Evolutionary conservation across 2,329 filamentous ascomycete species (phyloP).

Genomic region (Aspergillus pseudonomiae): DNA sequence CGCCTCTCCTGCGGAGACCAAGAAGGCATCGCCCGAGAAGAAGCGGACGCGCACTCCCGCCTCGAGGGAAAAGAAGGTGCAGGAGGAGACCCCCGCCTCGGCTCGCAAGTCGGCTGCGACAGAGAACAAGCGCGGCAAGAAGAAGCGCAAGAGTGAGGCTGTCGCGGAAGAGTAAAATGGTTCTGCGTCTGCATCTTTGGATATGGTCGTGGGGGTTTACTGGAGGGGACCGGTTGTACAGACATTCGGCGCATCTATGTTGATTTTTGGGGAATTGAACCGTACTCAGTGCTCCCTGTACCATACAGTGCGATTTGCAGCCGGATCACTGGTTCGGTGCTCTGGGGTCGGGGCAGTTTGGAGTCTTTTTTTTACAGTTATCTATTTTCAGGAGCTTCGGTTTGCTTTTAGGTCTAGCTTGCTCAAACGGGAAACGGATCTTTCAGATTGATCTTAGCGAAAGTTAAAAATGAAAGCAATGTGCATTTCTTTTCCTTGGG

Average conservation of each 20-base stretch:
- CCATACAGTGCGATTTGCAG: background rate
- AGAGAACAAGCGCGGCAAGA: slow-evolving; percentile 43
- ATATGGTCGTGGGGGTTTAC: background rate
- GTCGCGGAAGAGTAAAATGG: slow-evolving; percentile 25
- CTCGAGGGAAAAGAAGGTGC: slow-evolving; percentile 26
- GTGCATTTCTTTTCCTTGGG: too few species aligned
- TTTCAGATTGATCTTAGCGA: background rate
- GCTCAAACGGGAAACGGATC: background rate
- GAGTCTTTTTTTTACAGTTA: background rate
- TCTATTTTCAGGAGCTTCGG: background rate
- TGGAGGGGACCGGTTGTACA: background rate
- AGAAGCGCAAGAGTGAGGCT: slow-evolving; percentile 53
- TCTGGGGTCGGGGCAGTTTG: background rate
- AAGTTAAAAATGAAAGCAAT: background rate
- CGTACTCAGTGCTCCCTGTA: background rate
- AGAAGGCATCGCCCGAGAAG: slow-evolving; percentile 36
- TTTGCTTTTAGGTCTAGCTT: background rate
- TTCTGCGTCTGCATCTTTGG: background rate
- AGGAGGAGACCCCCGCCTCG: slow-evolving; percentile 26
- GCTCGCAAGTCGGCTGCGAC: slow-evolving; percentile 34
- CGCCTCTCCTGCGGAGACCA: slow-evolving; percentile 24
- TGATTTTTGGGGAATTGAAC: slow-evolving; percentile 1
- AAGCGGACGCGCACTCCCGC: slow-evolving; percentile 34
- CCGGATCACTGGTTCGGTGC: background rate
- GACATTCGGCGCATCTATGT: slow-evolving; percentile 7